phyloP scores from a whole-genome alignment of 768 basidiomycete genomes.

The Coprinopsis marcescibilis region DNA sequence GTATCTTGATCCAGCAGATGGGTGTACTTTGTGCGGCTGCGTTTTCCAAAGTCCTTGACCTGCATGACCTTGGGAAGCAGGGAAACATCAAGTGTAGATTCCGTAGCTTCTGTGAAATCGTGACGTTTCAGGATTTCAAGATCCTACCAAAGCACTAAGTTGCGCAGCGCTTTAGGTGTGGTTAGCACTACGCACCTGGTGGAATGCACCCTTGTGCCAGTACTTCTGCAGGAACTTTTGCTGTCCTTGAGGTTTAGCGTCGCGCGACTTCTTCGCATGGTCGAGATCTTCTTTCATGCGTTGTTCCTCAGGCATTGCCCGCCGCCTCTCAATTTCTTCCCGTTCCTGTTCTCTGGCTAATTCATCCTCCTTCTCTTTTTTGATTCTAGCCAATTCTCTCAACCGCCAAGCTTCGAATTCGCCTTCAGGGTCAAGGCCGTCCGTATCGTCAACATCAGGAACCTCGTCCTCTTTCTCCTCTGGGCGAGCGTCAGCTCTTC shows the following conservation, averaged over 20 bases:
- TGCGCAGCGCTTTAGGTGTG: background rate
- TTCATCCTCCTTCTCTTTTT: constrained; percentile 89
- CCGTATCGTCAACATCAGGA: constrained; percentile 92
- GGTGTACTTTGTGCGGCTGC: constrained; percentile 92
- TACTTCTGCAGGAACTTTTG: constrained; percentile 97
- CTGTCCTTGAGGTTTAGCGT: constrained; percentile 86
- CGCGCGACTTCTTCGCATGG: constrained; percentile 72
- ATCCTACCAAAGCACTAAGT: constrained; percentile 41
- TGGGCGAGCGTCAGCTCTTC: constrained; percentile 27
- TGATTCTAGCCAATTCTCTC: constrained; percentile 88
- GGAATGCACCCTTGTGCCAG: constrained; percentile 99
- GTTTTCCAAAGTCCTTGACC: constrained; percentile 90
- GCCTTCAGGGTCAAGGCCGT: constrained; percentile 79
- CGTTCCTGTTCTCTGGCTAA: constrained; percentile 75
- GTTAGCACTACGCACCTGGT: constrained; percentile 54
- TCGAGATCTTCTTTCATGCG: constrained; percentile 89
- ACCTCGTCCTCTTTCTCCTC: constrained; percentile 84
- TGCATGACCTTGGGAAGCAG: constrained; percentile 95
- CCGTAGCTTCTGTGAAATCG: constrained; percentile 88
- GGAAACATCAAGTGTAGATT: constrained; percentile 83
- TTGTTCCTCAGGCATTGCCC: constrained; percentile 91
- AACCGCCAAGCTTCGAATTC: constrained; percentile 98
- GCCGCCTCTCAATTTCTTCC: constrained; percentile 85
- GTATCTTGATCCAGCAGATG: constrained; percentile 96
- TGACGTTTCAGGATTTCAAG: constrained; percentile 76